Percentiles rank a stretch among this genome's conserved stretches.
Evolutionary conservation across 345 rosid genomes (phyloP).

Genomic region (Gossypium raimondii): DNA sequence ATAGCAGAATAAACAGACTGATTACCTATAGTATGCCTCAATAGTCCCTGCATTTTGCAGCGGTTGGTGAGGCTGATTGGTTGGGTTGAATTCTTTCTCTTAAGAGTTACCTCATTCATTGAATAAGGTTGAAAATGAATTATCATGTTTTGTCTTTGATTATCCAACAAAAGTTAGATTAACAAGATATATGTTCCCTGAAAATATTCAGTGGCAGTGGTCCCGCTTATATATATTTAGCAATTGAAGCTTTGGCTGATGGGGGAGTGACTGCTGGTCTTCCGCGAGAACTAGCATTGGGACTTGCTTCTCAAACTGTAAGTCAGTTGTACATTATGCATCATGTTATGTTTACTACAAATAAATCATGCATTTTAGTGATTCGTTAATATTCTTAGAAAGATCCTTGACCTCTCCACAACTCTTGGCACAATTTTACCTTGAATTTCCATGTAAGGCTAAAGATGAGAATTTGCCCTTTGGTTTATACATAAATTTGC

Average conservation of each 20-base stretch:
- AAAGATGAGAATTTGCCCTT: not conserved
- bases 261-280: slow-evolving; percentile 98
- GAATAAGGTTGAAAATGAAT: not conserved
- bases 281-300: slow-evolving; percentile 79
- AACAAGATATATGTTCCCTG: slow-evolving; percentile 3
- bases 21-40: not conserved
- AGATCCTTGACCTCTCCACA: not conserved
- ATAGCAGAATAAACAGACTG: not conserved
- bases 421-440: not conserved
- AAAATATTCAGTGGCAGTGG: slow-evolving; percentile 73
- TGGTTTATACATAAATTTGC: no score
- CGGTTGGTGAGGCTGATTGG: not conserved
- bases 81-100: slow-evolving; percentile 2
- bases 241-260: slow-evolving; percentile 95
- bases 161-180: not conserved
- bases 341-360: not conserved
- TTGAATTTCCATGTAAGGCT: not conserved
- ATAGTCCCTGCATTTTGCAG: not conserved
- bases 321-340: slow-evolving; percentile 22
- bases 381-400: not conserved
- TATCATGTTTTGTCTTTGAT: not conserved
- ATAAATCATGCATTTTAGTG: not conserved
- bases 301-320: slow-evolving; percentile 87
- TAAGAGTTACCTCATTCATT: not conserved
- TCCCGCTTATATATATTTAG: slow-evolving; percentile 79